Conservation (phyloP, 257 asterid species). For the Capsicum chinense region DNA sequence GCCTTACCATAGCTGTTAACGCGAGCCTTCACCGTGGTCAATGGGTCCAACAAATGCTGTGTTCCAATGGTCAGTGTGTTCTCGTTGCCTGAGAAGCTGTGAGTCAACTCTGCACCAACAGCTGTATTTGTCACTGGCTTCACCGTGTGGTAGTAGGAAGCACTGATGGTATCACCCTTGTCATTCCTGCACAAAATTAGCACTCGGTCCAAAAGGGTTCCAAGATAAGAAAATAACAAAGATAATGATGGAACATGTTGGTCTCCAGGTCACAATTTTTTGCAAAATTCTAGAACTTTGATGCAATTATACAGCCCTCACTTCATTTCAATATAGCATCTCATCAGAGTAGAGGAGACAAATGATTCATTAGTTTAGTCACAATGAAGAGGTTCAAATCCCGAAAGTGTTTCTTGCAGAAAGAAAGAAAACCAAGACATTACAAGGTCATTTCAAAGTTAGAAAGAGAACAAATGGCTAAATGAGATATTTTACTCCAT, state of each 20-base stretch:
- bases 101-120: slow-evolving; percentile 95
- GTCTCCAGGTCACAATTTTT: not conserved
- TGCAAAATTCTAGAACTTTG: not conserved
- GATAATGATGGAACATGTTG: not conserved
- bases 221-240: not conserved
- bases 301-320: not conserved
- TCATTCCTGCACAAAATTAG: slow-evolving; percentile 59
- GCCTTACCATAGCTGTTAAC: slow-evolving; percentile 84
- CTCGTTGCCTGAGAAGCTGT: slow-evolving; percentile 81
- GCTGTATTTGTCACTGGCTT: slow-evolving; percentile 80
- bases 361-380: not conserved
- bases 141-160: slow-evolving; percentile 85
- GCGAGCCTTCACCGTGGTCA: slow-evolving; percentile 82
- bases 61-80: slow-evolving; percentile 84
- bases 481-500: not conserved
- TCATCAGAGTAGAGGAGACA: not conserved
- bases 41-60: slow-evolving; percentile 79
- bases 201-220: not conserved
- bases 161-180: slow-evolving; percentile 72
- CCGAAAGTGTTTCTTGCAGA: slow-evolving; percentile 1
- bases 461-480: not conserved
- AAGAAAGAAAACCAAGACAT: not conserved
- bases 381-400: not conserved
- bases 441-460: not conserved
- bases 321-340: not conserved